Evolutionary conservation across 2,329 filamentous ascomycete species (phyloP).

Genomic region (Bipolaris cookei): DNA sequence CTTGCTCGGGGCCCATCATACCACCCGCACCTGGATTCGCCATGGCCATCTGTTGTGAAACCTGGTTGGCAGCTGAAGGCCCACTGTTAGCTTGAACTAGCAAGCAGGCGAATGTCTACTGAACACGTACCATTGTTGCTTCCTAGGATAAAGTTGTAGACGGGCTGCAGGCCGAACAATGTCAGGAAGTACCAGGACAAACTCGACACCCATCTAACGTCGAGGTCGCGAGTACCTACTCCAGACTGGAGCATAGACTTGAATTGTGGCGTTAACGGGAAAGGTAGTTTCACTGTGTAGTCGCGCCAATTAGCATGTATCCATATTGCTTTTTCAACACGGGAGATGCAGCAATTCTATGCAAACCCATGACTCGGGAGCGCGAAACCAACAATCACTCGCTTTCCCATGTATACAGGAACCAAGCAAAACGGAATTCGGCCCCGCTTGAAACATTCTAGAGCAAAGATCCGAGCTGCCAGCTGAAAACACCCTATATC

Average conservation of each 20-base stretch:
- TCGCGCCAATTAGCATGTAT: constrained; percentile 24
- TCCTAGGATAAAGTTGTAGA: constrained; percentile 95
- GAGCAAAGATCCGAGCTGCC: background rate
- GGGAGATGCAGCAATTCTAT: constrained; percentile 9
- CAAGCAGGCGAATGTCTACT: constrained; percentile 3
- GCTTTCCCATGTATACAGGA: constrained; percentile 9
- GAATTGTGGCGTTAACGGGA: constrained; percentile 97
- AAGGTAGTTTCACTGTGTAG: constrained; percentile 84
- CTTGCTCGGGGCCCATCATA: constrained; percentile 90
- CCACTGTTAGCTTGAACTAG: constrained; percentile 35
- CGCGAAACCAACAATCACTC: background rate
- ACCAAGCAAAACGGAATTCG: background rate
- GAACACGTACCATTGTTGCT: constrained; percentile 84
- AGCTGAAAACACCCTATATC: background rate
- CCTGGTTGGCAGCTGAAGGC: constrained; percentile 81
- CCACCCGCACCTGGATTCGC: constrained; percentile 77
- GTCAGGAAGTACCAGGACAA: constrained; percentile 99
- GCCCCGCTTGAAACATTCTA: too few species aligned
- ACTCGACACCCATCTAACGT: constrained; percentile 97
- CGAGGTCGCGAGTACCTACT: constrained; percentile 92
- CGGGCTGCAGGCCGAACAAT: constrained; percentile 92
- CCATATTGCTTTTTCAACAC: constrained; percentile 7
- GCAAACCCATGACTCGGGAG: background rate
- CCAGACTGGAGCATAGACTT: constrained; percentile 99
- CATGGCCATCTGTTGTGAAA: constrained; percentile 81